Percentiles rank a stretch among this genome's conserved stretches.
phyloP scores from a whole-genome alignment of 106 monocot genomes.

The Gastrodia elata region DNA sequence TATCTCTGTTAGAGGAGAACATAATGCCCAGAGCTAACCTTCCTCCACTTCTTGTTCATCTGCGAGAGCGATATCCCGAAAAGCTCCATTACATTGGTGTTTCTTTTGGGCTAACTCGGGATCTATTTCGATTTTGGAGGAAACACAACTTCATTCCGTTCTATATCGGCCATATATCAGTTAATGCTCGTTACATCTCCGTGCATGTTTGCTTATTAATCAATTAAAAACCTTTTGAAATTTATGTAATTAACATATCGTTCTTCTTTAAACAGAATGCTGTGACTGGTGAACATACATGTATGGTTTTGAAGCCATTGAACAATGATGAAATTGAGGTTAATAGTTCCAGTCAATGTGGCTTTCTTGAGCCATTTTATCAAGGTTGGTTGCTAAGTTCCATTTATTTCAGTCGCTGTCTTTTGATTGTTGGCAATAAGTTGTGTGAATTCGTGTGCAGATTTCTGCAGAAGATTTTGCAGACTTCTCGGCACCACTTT shows the following conservation, averaged over 20 bases:
- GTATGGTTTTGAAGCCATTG: conserved; percentile 85
- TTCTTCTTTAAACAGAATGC: conserved; percentile 44
- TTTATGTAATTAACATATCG: neutral
- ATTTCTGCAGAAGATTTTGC: conserved; percentile 75
- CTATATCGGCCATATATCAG: conserved; percentile 86
- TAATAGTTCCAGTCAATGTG: conserved; percentile 32
- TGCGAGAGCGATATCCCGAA: conserved; percentile 73
- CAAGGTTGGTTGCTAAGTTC: conserved; percentile 41
- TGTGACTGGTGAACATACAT: conserved; percentile 89
- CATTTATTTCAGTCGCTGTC: neutral
- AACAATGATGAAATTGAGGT: conserved; percentile 66
- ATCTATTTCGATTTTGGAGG: conserved; percentile 89
- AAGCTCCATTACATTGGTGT: conserved; percentile 87
- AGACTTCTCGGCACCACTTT: conserved; percentile 56
- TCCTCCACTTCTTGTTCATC: conserved; percentile 91
- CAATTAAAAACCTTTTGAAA: neutral
- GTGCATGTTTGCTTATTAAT: conserved; percentile 6
- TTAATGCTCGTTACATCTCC: conserved; percentile 16
- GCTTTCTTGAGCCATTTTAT: conserved; percentile 78
- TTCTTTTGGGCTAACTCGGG: conserved; percentile 82
- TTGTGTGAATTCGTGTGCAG: conserved; percentile 28
- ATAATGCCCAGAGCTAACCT: conserved; percentile 73
- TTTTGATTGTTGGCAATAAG: neutral
- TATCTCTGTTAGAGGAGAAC: conserved; percentile 80
- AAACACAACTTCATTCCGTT: conserved; percentile 76